These are phyloP conservation scores for Xylariales sp. DNA, from an alignment of 2,329 filamentous ascomycete genomes.

Conservation along the genomic window DNA sequence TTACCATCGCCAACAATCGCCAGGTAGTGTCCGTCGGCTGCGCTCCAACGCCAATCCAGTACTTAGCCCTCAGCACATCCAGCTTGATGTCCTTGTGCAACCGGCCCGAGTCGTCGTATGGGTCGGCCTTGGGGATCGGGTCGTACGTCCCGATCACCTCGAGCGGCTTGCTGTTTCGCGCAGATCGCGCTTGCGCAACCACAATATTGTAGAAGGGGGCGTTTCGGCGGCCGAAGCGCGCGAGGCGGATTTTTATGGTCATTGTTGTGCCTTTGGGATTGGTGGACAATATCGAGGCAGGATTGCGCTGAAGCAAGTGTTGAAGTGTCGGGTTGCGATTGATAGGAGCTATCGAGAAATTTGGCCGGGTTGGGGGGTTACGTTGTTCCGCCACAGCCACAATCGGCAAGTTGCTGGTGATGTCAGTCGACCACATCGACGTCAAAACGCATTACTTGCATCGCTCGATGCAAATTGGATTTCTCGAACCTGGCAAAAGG, in stretches of 20 bases:
- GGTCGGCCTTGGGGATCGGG: conserved; percentile 58
- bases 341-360: conserved; percentile 1
- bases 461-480: no score
- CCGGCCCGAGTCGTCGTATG: conserved; percentile 57
- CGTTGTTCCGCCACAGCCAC: conserved; percentile 6
- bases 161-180: conserved; percentile 80
- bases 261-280: no score
- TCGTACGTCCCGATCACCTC: conserved; percentile 86
- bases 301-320: no score
- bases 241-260: conserved; percentile 75
- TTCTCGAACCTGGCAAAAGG: no score
- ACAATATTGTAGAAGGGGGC: conserved; percentile 97
- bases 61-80: conserved; percentile 74
- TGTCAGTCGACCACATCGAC: no score
- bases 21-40: conserved; percentile 89
- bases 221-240: conserved; percentile 86
- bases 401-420: no score
- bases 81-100: conserved; percentile 90
- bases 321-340: no score
- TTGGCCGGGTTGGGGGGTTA: conserved; percentile 5
- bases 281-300: no score
- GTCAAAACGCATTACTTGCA: no score
- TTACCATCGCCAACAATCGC: conserved; percentile 78
- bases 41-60: conserved; percentile 96
- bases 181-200: conserved; percentile 87